Evolutionary conservation across 2,329 filamentous ascomycete genomes (phyloP).

Genomic region (Daldinia eschscholtzii): DNA sequence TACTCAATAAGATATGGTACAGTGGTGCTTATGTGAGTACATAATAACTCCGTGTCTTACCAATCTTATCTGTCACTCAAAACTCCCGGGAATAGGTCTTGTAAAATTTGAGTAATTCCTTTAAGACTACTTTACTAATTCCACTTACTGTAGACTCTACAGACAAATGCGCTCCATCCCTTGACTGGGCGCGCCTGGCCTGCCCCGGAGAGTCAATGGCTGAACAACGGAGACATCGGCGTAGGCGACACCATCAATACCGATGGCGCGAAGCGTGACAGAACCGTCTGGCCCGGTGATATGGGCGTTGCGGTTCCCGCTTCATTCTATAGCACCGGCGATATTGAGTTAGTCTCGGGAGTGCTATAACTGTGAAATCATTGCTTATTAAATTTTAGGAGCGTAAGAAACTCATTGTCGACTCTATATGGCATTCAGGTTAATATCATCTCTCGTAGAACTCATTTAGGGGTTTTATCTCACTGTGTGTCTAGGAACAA

Average conservation of each 20-base stretch:
- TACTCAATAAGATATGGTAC: slow-evolving; percentile 69
- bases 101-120: neutral
- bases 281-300: slow-evolving; percentile 70
- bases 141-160: slow-evolving; percentile 56
- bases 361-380: neutral
- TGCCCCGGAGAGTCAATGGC: slow-evolving; percentile 48
- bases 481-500: slow-evolving; percentile 23
- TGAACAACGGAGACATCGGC: slow-evolving; percentile 49
- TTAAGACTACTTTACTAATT: slow-evolving; percentile 12
- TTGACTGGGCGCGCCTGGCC: slow-evolving; percentile 49
- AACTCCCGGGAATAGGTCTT: neutral
- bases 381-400: slow-evolving; percentile 49
- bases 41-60: neutral
- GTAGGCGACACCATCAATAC: slow-evolving; percentile 51
- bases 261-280: slow-evolving; percentile 67
- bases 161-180: slow-evolving; percentile 51
- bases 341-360: slow-evolving; percentile 50
- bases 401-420: slow-evolving; percentile 60
- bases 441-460: slow-evolving; percentile 18
- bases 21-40: slow-evolving; percentile 60
- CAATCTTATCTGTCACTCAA: neutral
- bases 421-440: slow-evolving; percentile 54
- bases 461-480: slow-evolving; percentile 9
- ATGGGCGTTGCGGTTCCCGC: slow-evolving; percentile 66
- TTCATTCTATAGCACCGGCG: slow-evolving; percentile 64